phyloP scores from a whole-genome alignment of 1,284 basidiomycete genomes.

The Cerrena zonata region DNA sequence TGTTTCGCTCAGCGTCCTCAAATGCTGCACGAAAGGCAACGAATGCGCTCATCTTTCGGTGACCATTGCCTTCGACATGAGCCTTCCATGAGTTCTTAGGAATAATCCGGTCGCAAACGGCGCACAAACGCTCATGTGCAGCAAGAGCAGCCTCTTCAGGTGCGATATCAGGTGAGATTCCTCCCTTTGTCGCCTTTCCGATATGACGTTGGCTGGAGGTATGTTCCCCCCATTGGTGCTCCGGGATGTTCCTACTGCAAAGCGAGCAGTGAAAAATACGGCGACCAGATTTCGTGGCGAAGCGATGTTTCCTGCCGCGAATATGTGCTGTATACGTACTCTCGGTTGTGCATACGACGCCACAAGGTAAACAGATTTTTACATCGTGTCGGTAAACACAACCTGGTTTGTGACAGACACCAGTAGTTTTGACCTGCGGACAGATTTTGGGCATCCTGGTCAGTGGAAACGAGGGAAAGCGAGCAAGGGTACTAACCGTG shows the following conservation, averaged over 20 bases:
- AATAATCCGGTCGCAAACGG: constrained; percentile 34
- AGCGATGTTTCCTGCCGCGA: constrained; percentile 17
- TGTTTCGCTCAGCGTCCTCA: constrained; percentile 22
- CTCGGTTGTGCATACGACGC: constrained; percentile 25
- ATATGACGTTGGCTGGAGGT: constrained; percentile 24
- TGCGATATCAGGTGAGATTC: constrained; percentile 21
- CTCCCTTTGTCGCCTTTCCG: constrained; percentile 14
- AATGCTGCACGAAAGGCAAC: constrained; percentile 17
- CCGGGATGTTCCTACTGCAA: constrained; percentile 26
- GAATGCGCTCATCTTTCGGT: constrained; percentile 8
- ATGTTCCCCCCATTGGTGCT: constrained; percentile 28
- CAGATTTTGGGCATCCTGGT: constrained; percentile 21
- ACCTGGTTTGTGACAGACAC: constrained; percentile 26
- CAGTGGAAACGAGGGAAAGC: too few relatives aligned
- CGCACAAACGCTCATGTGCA: constrained; percentile 53
- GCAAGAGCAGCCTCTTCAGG: constrained; percentile 24
- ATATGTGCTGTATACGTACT: constrained; percentile 25
- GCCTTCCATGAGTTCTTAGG: constrained; percentile 1
- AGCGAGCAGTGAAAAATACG: constrained; percentile 24
- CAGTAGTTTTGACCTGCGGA: constrained; percentile 29
- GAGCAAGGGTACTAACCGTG: too few relatives aligned
- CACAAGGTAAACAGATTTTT: constrained; percentile 34
- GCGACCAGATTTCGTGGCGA: constrained; percentile 8
- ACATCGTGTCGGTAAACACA: constrained; percentile 35
- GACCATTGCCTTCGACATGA: constrained; percentile 9